Percentiles rank a stretch among this genome's conserved stretches.
These are phyloP conservation scores for Ganoderma sp. DNA, from an alignment of 1,284 basidiomycete genomes.

Conservation along the genomic window DNA sequence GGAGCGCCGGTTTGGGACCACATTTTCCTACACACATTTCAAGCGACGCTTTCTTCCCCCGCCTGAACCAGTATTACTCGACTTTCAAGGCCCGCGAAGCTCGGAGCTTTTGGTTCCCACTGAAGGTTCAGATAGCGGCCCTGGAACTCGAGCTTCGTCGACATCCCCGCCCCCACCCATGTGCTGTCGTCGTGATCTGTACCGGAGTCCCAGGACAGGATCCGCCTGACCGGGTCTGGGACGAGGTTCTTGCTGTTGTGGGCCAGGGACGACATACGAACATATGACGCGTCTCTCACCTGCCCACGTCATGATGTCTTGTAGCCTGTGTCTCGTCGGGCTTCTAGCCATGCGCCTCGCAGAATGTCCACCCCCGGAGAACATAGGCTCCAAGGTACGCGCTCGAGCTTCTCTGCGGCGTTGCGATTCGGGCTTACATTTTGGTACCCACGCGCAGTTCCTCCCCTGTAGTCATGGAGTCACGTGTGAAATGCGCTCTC, in stretches of 20 bases:
- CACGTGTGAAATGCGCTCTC: neutral
- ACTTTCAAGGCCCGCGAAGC: neutral
- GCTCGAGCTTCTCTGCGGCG: neutral
- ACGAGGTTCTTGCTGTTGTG: neutral
- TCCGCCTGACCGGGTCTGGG: neutral
- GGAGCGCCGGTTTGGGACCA: neutral
- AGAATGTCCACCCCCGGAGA: neutral
- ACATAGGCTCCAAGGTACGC: neutral
- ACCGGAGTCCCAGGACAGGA: neutral
- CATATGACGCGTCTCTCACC: neutral
- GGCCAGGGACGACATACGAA: neutral
- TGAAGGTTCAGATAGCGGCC: neutral
- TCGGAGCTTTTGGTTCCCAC: neutral
- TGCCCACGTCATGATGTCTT: neutral
- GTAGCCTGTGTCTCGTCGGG: neutral
- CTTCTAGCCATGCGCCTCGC: neutral
- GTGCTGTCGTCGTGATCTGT: neutral
- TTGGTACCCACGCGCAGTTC: neutral
- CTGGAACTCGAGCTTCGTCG: constrained; percentile 3
- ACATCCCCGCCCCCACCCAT: neutral
- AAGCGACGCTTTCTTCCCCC: neutral
- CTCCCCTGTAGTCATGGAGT: neutral
- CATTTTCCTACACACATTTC: neutral
- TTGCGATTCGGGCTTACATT: neutral
- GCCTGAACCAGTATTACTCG: neutral